Evolutionary conservation across 2,329 filamentous ascomycete species (phyloP).

Genomic region (Passalora sequoiae): DNA sequence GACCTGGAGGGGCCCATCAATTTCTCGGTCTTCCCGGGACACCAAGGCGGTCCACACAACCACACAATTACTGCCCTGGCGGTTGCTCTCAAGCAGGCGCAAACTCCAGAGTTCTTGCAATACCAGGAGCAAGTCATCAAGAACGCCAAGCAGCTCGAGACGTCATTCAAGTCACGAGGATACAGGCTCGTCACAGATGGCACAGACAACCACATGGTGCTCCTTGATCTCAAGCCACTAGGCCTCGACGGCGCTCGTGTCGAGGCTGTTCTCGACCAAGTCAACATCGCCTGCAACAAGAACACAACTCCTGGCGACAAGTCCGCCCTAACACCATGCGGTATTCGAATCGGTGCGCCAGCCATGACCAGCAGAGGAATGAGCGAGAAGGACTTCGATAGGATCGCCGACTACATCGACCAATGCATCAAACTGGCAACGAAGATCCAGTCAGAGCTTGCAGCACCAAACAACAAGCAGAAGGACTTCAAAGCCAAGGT

Average conservation of each 20-base stretch:
- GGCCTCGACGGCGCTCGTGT: slow-evolving; percentile 88
- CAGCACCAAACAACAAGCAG: slow-evolving; percentile 98
- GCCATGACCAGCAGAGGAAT: slow-evolving; percentile 98
- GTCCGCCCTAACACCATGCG: slow-evolving; percentile 87
- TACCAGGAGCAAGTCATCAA: slow-evolving; percentile 90
- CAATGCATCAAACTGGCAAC: slow-evolving; percentile 82
- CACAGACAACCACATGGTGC: slow-evolving; percentile 96
- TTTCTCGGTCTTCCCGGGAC: slow-evolving; percentile 97
- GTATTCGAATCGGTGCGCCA: slow-evolving; percentile 92
- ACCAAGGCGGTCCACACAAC: slow-evolving; percentile 98
- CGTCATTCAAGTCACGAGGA: slow-evolving; percentile 69
- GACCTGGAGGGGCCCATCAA: slow-evolving; percentile 96
- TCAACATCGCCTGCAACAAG: slow-evolving; percentile 99
- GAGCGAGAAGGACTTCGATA: slow-evolving; percentile 84
- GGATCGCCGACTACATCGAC: slow-evolving; percentile 85
- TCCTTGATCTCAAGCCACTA: slow-evolving; percentile 79
- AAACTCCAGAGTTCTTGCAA: slow-evolving; percentile 80
- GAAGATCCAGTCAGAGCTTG: slow-evolving; percentile 75
- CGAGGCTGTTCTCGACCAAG: slow-evolving; percentile 91
- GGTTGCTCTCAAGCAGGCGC: slow-evolving; percentile 91
- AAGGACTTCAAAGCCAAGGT: slow-evolving; percentile 99
- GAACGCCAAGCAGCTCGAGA: slow-evolving; percentile 88
- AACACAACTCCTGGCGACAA: slow-evolving; percentile 98
- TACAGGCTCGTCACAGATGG: slow-evolving; percentile 94
- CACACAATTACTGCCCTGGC: slow-evolving; percentile 97